These are phyloP conservation scores for Cryptococcus hybrid DNA, from an alignment of 1,284 basidiomycete species.

Conservation along the genomic window DNA sequence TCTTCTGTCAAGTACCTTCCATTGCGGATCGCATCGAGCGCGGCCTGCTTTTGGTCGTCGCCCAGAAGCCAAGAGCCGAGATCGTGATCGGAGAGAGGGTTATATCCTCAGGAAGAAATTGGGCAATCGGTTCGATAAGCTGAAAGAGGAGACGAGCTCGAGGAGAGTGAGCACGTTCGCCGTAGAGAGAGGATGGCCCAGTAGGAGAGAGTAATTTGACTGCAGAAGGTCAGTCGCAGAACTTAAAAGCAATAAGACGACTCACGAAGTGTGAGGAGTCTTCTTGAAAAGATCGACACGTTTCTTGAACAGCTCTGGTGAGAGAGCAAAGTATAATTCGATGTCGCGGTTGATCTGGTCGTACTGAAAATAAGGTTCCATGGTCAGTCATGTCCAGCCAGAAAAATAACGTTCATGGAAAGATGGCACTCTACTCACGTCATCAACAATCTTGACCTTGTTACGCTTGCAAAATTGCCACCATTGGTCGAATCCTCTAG, in stretches of 20 bases:
- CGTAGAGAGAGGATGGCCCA: slow-evolving; percentile 23
- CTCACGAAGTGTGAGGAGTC: slow-evolving; percentile 27
- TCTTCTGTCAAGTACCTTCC: slow-evolving; percentile 28
- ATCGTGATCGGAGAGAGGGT: slow-evolving; percentile 46
- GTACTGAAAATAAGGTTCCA: slow-evolving; percentile 28
- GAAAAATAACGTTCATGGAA: too few relatives aligned
- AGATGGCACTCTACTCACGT: slow-evolving; percentile 33
- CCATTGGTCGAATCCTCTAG: slow-evolving; percentile 53
- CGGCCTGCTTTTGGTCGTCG: slow-evolving; percentile 33
- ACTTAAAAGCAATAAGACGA: too few relatives aligned
- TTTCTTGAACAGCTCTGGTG: slow-evolving; percentile 34
- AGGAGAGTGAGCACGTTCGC: slow-evolving; percentile 21
- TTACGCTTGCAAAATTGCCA: slow-evolving; percentile 43
- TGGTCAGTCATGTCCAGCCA: slow-evolving; percentile 9
- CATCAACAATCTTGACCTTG: slow-evolving; percentile 50
- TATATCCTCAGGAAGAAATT: slow-evolving; percentile 33
- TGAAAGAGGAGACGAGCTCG: slow-evolving; percentile 30
- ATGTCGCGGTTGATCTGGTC: slow-evolving; percentile 47
- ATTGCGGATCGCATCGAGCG: slow-evolving; percentile 21
- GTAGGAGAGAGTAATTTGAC: slow-evolving; percentile 31
- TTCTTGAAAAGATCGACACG: slow-evolving; percentile 23
- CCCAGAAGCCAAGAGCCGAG: slow-evolving; percentile 39
- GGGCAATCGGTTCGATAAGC: slow-evolving; percentile 36
- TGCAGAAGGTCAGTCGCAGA: too few relatives aligned
- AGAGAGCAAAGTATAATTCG: slow-evolving; percentile 43